phyloP scores from a whole-genome alignment of 306 rosid genomes.

The Quillaja saponaria region DNA sequence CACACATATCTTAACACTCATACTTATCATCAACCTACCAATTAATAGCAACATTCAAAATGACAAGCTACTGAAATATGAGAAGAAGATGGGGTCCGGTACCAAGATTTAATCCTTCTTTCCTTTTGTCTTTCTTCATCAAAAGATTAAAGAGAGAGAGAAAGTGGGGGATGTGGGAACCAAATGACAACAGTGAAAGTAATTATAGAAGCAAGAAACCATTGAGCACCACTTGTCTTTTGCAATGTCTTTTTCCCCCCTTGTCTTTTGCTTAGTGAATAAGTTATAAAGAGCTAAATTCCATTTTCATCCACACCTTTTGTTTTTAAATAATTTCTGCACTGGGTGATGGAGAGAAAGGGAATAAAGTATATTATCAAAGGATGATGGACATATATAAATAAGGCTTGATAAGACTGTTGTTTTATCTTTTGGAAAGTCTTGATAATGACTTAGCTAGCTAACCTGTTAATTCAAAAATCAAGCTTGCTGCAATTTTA shows the following conservation, averaged over 20 bases:
- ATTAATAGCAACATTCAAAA: too few species aligned
- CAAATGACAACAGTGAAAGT: background rate
- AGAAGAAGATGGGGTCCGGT: too few species aligned
- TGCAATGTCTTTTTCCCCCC: background rate
- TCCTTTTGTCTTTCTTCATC: too few species aligned
- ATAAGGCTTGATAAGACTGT: too few species aligned
- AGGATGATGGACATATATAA: slow-evolving; percentile 26
- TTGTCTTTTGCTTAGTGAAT: slow-evolving; percentile 46
- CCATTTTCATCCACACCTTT: slow-evolving; percentile 30
- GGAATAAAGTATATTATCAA: slow-evolving; percentile 33
- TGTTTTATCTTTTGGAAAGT: too few species aligned
- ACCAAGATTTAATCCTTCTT: too few species aligned
- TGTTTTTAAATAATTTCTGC: slow-evolving; percentile 10
- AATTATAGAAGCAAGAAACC: background rate
- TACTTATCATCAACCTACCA: too few species aligned
- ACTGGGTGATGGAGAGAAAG: slow-evolving; percentile 30
- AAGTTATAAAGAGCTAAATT: slow-evolving; percentile 39
- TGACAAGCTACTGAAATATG: too few species aligned
- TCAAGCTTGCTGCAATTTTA: too few species aligned
- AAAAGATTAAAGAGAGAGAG: background rate
- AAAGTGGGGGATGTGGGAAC: slow-evolving; percentile 3
- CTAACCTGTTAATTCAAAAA: too few species aligned
- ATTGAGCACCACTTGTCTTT: slow-evolving; percentile 8
- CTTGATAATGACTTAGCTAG: slow-evolving; percentile 24
- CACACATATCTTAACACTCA: too few species aligned